Evolutionary conservation across 441 rosid species (phyloP), one percentile per base, ranked within the genome.

Genomic region (Brassica hybrid): DNA sequence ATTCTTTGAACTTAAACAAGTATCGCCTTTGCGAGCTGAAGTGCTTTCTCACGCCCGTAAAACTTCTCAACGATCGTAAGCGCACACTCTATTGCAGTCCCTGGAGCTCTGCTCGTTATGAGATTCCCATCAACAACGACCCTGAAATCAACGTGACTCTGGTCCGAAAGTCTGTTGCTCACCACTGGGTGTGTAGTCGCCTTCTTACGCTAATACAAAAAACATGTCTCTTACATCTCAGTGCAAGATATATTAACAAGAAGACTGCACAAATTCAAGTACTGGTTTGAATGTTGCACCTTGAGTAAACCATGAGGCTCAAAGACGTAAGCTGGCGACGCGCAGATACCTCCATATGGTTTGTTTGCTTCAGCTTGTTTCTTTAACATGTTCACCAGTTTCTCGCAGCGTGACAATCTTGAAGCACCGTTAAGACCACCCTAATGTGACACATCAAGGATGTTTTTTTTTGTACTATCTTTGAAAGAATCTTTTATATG

Each of bases 41-140:
- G 72, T 0, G 87, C 96, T 68, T 89, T 88, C 56, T 79, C 77
- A 8, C 88, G 90, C 45, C 97, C 97, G 32, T 82, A 86, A 19
- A 94, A 73, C 84, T 94, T 94, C 89, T 91, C 93, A 67, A 90
- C 93, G 5, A 90, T 91, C 27, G 86, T 92, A 65, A 94, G 82
- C 14, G 90, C 86, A 61, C 90, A 94, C 84, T 91, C 97, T 88
- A 89, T 87, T 6, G 97, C 64, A 11, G 92, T 89, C 65, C 98
- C 96, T 1, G 98, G 97, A 2, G 91, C 94, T 82, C 95, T 85
- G 81, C 97, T 94, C n/a, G 94, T 94, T 43, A 94, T 81, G 65
- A 91, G 91, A 82, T 90, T 94, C 69, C 98, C 97, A 61, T 91
- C 98, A 18, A 90, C 88, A 74, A 94, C 88, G 66, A 94, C 94